Evolutionary conservation across 1,139 yeast genomes (phyloP).

Genomic region (Hyphopichia wangnamkhiaoensis): DNA sequence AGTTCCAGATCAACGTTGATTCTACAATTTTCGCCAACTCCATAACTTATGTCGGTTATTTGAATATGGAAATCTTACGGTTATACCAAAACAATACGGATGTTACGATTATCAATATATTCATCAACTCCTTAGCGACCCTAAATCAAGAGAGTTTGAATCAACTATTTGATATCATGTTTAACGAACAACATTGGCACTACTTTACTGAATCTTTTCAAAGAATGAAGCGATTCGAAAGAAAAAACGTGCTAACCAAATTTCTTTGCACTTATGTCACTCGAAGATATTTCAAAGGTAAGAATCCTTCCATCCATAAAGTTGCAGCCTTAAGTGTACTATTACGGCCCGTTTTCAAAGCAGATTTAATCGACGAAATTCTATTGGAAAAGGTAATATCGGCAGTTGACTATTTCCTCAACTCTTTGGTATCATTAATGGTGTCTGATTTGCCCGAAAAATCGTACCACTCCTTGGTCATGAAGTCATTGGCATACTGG

Average conservation of each 20-base stretch:
- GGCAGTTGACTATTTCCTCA: conserved; percentile 13
- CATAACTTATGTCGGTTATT: conserved; percentile 22
- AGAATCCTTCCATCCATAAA: conserved; percentile 2
- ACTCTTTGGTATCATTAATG: conserved; percentile 16
- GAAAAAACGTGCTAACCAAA: conserved; percentile 17
- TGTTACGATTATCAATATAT: conserved; percentile 17
- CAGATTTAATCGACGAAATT: conserved; percentile 14
- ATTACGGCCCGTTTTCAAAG: conserved; percentile 7
- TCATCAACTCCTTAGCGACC: conserved; percentile 24
- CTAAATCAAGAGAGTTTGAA: conserved; percentile 19
- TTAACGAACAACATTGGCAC: conserved; percentile 21
- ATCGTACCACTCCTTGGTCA: conserved; percentile 9
- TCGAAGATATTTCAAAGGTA: conserved; percentile 4
- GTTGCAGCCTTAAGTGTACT: conserved; percentile 8
- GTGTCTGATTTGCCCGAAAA: conserved; percentile 9
- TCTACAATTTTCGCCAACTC: conserved; percentile 18
- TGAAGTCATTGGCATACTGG: conserved; percentile 28
- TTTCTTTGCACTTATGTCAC: conserved; percentile 10
- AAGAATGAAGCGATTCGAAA: conserved; percentile 29
- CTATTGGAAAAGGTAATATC: conserved; percentile 19
- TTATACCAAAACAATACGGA: conserved; percentile 12
- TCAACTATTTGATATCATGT: conserved; percentile 25
- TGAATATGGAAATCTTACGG: conserved; percentile 17
- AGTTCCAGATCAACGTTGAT: conserved; percentile 10
- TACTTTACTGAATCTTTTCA: conserved; percentile 17